A percentile compares a stretch with the other conserved stretches of the same genome.
These are phyloP conservation scores for Pisolithus orientalis DNA, from an alignment of 768 basidiomycete species.

Conservation along the genomic window DNA sequence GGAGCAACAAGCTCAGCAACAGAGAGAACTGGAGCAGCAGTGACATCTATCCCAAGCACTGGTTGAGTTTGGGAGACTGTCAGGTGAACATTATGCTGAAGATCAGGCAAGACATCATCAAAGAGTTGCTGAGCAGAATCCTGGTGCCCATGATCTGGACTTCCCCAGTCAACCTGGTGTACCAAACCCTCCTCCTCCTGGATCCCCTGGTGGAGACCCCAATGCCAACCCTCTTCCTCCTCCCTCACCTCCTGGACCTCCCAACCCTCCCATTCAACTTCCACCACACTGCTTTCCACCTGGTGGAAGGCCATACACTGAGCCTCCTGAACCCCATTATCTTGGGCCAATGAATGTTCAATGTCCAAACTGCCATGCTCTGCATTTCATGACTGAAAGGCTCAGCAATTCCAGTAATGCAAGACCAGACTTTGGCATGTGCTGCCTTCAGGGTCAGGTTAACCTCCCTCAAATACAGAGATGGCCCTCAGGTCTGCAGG, in stretches of 20 bases:
- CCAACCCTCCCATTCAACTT: not conserved
- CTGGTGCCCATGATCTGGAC: no score
- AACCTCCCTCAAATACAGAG: constrained; percentile 8
- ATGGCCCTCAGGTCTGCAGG: constrained; percentile 7
- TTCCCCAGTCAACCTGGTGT: not conserved
- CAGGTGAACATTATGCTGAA: not conserved
- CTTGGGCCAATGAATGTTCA: constrained; percentile 5
- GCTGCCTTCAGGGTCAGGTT: constrained; percentile 23
- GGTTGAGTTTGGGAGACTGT: not conserved
- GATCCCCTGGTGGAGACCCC: not conserved
- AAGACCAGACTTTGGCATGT: constrained; percentile 15
- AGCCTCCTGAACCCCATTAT: constrained; percentile 4
- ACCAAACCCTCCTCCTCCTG: no score
- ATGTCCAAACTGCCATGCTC: constrained; percentile 14
- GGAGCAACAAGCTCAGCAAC: not conserved
- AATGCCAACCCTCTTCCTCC: no score
- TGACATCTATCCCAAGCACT: not conserved
- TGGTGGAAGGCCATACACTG: constrained; percentile 5
- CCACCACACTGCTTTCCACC: not conserved
- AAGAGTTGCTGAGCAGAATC: not conserved
- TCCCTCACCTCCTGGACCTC: not conserved
- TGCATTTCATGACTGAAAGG: constrained; percentile 13
- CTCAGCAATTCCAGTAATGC: not conserved
- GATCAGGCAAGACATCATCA: not conserved
- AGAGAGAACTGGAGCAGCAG: not conserved